Evolutionary conservation across 768 basidiomycete species (phyloP).

Genomic region (Phaffia australis): DNA sequence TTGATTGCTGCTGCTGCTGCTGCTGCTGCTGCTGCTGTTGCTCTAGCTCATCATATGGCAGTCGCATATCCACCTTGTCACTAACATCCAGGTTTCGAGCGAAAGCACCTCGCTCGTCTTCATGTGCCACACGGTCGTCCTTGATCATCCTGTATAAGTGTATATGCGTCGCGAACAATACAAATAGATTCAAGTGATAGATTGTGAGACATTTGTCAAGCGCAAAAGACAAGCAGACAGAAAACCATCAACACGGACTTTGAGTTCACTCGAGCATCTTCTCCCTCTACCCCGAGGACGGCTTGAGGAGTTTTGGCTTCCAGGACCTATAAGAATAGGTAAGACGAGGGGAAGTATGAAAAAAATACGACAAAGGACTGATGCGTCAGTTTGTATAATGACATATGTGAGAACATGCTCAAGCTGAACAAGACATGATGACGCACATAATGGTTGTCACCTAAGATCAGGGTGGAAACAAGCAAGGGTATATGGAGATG

Average conservation of each 20-base stretch:
- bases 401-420: too few species aligned
- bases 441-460: slow-evolving; percentile 89
- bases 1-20: too few species aligned
- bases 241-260: slow-evolving; percentile 47
- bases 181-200: not conserved
- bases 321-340: slow-evolving; percentile 53
- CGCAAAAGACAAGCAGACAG: slow-evolving; percentile 5
- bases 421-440: not conserved
- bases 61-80: slow-evolving; percentile 24
- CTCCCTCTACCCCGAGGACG: slow-evolving; percentile 74
- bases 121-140: slow-evolving; percentile 63
- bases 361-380: not conserved
- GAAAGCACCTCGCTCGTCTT: slow-evolving; percentile 28
- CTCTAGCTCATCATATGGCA: not conserved
- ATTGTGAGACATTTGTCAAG: not conserved
- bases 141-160: slow-evolving; percentile 60
- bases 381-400: not conserved
- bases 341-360: not conserved
- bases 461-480: not conserved
- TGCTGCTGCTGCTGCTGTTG: too few species aligned
- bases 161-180: not conserved
- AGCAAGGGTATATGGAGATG: slow-evolving; percentile 1
- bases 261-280: slow-evolving; percentile 76
- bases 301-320: slow-evolving; percentile 86
- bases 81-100: slow-evolving; percentile 21